Evolutionary conservation across 2,329 filamentous ascomycete genomes (phyloP), one percentile per base, ranked within the genome.

Genomic region (Microcyclosporella mali): DNA sequence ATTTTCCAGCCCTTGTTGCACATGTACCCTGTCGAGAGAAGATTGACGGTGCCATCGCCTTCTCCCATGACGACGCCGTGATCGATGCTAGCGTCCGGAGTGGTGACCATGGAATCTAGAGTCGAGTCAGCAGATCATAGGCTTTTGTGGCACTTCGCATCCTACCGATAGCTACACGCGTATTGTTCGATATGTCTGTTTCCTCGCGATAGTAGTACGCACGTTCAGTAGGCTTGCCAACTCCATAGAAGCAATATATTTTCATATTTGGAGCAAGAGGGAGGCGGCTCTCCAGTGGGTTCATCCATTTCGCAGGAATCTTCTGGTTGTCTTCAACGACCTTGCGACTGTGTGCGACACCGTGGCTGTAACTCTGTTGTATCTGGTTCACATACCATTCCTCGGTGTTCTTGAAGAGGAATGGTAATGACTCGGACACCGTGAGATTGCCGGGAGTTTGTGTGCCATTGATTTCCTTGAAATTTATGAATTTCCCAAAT

Each of bases 231-330:
- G 86, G 84, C 63, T 97, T 98, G 2, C 90, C 90, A 3, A 95
- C 81, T 15, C 85, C 92, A 62, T 98, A 97, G 70, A 98, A 97
- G 68, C 92, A 97, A 68, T 89, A 97, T 10, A 98, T 87, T 63
- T 95, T 95, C 59, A 98, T 71, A 58, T 80, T 86, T 0, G 92
- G 90, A 1, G 92, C 90, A 15, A 88, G 73, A 0, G 92, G 92
- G 0, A 97, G 73, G 2, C 90, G 78, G 0, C 87, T 85, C 64
- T 97, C 90, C 1, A 97, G 78, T 0, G 92, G 92, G 60, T 98
- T 98, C 48, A 95, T 79, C 92, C 92, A 98, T 62, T 94, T 98
- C 0, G 63, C 55, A 1, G 70, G 71, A n/a, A 70, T 64, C 27
- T 50, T 50, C 40, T 72, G 66, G 52, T 74, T 74, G 39, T 76